These are phyloP conservation scores for Sistotremastrum niveocremeum DNA, from an alignment of 768 basidiomycete genomes.

Conservation along the genomic window DNA sequence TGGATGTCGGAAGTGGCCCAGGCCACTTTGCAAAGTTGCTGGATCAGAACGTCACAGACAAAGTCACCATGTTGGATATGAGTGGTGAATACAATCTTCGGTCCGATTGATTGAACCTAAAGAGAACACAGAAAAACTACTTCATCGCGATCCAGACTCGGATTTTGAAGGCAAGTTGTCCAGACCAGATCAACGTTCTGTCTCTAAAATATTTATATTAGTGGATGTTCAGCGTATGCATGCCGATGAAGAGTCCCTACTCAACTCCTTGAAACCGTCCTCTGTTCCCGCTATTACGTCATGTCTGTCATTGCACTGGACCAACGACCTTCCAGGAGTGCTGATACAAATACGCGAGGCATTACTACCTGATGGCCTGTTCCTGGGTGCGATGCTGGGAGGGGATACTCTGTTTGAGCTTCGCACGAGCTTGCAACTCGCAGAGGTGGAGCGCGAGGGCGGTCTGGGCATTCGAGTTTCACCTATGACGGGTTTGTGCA, in stretches of 20 bases:
- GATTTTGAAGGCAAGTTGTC: constrained; percentile 61
- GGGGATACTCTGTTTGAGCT: constrained; percentile 95
- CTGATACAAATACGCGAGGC: constrained; percentile 79
- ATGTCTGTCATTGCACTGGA: constrained; percentile 89
- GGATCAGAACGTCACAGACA: constrained; percentile 50
- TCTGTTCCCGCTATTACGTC: constrained; percentile 90
- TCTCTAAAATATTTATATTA: constrained; percentile 18
- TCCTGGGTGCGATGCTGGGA: constrained; percentile 88
- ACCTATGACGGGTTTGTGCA: constrained; percentile 80
- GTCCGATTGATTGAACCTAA: background rate
- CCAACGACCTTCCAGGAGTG: constrained; percentile 88
- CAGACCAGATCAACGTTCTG: constrained; percentile 1
- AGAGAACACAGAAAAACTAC: constrained; percentile 38
- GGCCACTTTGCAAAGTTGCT: constrained; percentile 85
- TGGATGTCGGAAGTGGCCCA: constrained; percentile 84
- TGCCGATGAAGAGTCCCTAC: constrained; percentile 73
- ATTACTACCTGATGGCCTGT: constrained; percentile 82
- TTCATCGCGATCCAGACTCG: constrained; percentile 64
- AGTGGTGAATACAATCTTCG: constrained; percentile 42
- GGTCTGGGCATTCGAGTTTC: constrained; percentile 95
- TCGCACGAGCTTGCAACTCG: constrained; percentile 81
- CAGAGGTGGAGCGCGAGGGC: constrained; percentile 86
- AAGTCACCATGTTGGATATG: constrained; percentile 74
- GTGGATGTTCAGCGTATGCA: constrained; percentile 68
- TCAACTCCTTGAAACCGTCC: constrained; percentile 47